These are phyloP conservation scores for Vigna unguiculata DNA, from an alignment of 306 rosid species.

Conservation along the genomic window DNA sequence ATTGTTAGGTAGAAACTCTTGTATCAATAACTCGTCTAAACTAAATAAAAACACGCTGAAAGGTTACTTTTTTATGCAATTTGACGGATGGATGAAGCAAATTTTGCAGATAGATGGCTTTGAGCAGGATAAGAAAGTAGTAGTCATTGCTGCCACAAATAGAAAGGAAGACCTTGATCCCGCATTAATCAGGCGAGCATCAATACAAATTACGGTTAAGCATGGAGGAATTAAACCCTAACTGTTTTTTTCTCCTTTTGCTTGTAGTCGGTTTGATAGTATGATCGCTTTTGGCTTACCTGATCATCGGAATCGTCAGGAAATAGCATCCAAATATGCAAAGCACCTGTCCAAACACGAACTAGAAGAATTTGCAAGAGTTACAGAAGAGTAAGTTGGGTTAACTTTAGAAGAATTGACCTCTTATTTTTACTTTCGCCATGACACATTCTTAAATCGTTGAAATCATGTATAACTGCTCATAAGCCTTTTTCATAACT, in stretches of 20 bases:
- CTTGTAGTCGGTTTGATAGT: constrained; percentile 79
- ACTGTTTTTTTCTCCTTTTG: constrained; percentile 26
- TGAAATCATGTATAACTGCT: constrained; percentile 21
- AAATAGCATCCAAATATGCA: constrained; percentile 87
- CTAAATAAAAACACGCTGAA: constrained; percentile 7
- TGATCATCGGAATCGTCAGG: constrained; percentile 75
- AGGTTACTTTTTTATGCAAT: constrained; percentile 10
- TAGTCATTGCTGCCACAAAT: constrained; percentile 95
- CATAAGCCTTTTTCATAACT: constrained; percentile 16
- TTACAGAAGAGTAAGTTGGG: constrained; percentile 49
- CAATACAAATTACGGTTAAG: constrained; percentile 19
- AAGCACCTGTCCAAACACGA: constrained; percentile 61
- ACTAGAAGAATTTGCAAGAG: constrained; percentile 50
- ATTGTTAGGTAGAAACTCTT: not conserved
- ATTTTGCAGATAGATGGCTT: constrained; percentile 90
- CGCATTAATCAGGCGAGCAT: constrained; percentile 76
- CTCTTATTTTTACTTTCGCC: constrained; percentile 35
- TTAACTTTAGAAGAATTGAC: constrained; percentile 10
- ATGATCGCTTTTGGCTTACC: constrained; percentile 79
- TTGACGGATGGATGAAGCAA: constrained; percentile 21
- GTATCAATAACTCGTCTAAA: constrained; percentile 4
- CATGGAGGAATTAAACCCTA: constrained; percentile 17
- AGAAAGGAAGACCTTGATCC: constrained; percentile 96
- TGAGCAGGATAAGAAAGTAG: constrained; percentile 90
- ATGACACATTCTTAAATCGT: constrained; percentile 41